Conservation (phyloP, 768 basidiomycete genomes). For the Rhizopogon rudus region DNA sequence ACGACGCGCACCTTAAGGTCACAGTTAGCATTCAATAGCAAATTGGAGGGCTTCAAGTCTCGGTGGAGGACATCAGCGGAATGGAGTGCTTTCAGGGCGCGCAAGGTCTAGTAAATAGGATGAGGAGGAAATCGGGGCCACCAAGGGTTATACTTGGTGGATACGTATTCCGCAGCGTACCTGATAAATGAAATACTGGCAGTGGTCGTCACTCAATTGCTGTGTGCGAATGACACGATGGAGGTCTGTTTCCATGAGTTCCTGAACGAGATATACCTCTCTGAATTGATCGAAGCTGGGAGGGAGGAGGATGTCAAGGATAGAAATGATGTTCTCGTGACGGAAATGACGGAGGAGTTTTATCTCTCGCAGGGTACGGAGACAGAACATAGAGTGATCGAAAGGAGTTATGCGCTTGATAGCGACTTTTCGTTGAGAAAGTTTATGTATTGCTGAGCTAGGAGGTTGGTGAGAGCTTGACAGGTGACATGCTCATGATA, state of each 20-base stretch:
- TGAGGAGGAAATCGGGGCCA: constrained; percentile 1
- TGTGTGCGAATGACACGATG: constrained; percentile 97
- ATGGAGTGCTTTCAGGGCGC: constrained; percentile 92
- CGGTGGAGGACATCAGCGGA: constrained; percentile 93
- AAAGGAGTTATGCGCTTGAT: constrained; percentile 97
- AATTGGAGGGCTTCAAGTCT: constrained; percentile 94
- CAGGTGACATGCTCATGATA: constrained; percentile 1
- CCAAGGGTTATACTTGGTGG: not conserved
- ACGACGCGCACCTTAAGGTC: constrained; percentile 73
- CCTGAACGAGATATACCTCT: constrained; percentile 76
- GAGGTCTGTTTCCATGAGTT: constrained; percentile 89
- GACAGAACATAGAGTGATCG: constrained; percentile 91
- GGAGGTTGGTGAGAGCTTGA: constrained; percentile 8
- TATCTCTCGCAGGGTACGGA: constrained; percentile 81
- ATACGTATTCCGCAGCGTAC: constrained; percentile 28
- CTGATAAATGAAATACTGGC: constrained; percentile 98
- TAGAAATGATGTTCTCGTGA: constrained; percentile 89
- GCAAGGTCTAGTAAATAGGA: constrained; percentile 53
- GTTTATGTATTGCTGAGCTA: constrained; percentile 72
- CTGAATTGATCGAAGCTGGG: constrained; percentile 70
- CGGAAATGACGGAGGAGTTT: constrained; percentile 88
- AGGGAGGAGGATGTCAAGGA: constrained; percentile 90
- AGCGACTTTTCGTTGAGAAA: constrained; percentile 81
- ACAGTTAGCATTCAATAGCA: constrained; percentile 94
- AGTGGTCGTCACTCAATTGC: constrained; percentile 90